These are phyloP conservation scores for Multifurca ochricompacta DNA, from an alignment of 768 basidiomycete genomes.

Conservation along the genomic window DNA sequence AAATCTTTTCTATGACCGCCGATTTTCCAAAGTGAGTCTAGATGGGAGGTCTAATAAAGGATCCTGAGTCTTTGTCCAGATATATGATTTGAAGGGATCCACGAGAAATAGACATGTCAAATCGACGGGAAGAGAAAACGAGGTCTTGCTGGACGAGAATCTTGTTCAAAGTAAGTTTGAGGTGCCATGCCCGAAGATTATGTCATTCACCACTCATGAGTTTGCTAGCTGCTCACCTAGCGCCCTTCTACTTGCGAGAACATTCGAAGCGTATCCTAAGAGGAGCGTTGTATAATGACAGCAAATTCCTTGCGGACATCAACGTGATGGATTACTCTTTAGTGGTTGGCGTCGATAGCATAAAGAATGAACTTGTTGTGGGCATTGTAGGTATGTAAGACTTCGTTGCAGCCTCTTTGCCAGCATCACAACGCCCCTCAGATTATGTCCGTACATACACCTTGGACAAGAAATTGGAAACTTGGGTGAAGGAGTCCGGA, in stretches of 20 bases:
- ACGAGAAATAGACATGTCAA: slow-evolving; percentile 90
- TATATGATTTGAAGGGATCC: slow-evolving; percentile 96
- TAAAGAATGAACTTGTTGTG: slow-evolving; percentile 83
- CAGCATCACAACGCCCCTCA: slow-evolving; percentile 26
- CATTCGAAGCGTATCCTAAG: slow-evolving; percentile 90
- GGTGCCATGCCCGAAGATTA: neutral
- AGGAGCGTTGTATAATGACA: slow-evolving; percentile 89
- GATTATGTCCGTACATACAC: slow-evolving; percentile 95
- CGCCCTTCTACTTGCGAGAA: slow-evolving; percentile 93
- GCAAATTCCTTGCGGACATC: slow-evolving; percentile 86
- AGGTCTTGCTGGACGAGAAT: slow-evolving; percentile 95
- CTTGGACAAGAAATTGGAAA: slow-evolving; percentile 98
- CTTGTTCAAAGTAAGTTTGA: slow-evolving; percentile 67
- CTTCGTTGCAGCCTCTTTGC: neutral
- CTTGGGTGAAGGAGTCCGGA: slow-evolving; percentile 93
- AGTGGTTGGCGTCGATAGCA: slow-evolving; percentile 89
- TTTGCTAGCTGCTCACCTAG: slow-evolving; percentile 65
- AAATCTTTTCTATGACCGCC: slow-evolving; percentile 88
- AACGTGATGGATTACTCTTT: slow-evolving; percentile 98
- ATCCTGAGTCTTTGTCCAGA: slow-evolving; percentile 32
- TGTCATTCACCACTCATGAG: neutral
- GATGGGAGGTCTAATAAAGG: neutral
- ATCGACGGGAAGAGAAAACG: slow-evolving; percentile 82
- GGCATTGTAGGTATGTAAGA: slow-evolving; percentile 84
- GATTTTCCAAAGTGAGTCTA: slow-evolving; percentile 69